Percentiles rank a stretch among this genome's conserved stretches.
phyloP scores from a whole-genome alignment of 1,139 yeast genomes.

The Pichia sp. region DNA sequence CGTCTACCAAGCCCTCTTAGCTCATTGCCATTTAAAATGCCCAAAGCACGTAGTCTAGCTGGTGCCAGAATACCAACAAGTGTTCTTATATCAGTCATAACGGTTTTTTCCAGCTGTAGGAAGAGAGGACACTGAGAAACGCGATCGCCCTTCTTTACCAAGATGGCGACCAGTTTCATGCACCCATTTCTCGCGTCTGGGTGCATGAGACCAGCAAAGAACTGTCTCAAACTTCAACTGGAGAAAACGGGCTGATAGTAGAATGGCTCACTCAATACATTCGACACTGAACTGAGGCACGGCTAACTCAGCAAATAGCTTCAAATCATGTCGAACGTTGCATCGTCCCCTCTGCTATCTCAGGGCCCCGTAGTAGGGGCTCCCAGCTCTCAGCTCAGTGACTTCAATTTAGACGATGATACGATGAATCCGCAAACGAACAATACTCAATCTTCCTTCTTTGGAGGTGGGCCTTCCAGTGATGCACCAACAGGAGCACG shows the following conservation, averaged over 20 bases:
- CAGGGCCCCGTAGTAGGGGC: conserved; percentile 11
- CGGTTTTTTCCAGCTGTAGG: no score
- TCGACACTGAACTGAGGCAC: not conserved
- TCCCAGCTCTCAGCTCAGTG: conserved; percentile 20
- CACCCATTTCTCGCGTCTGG: not conserved
- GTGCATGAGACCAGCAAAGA: not conserved
- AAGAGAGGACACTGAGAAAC: not conserved
- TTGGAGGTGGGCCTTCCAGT: conserved; percentile 14
- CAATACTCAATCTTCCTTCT: conserved; percentile 15
- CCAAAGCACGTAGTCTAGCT: no score
- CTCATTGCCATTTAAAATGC: no score
- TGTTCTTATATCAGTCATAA: no score
- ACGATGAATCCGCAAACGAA: conserved; percentile 2
- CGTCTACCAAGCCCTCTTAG: no score
- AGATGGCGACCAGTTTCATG: not conserved
- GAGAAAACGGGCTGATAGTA: not conserved
- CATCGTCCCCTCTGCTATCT: conserved; percentile 22
- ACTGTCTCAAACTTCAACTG: not conserved
- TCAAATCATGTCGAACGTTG: conserved; percentile 16
- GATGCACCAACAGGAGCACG: conserved; percentile 2
- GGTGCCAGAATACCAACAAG: no score
- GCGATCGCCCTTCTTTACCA: not conserved
- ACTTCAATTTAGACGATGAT: conserved; percentile 17
- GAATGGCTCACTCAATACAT: not conserved
- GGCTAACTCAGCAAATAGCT: not conserved